These are phyloP conservation scores for Cladophialophora immunda DNA, from an alignment of 2,329 filamentous ascomycete species.

Conservation along the genomic window DNA sequence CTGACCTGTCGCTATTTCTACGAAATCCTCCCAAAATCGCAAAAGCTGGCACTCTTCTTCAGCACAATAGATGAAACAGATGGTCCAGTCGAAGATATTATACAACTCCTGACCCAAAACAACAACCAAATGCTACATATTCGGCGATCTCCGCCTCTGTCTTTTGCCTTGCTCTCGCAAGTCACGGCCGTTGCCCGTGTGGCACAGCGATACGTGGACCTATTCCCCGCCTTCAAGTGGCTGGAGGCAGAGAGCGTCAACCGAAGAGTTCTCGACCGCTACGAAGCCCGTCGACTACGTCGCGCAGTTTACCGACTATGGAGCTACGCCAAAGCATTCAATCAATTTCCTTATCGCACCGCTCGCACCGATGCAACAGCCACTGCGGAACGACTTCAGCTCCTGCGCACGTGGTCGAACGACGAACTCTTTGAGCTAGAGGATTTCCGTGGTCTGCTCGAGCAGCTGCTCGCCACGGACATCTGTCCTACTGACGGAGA, in stretches of 20 bases:
- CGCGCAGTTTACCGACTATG: slow-evolving; percentile 68
- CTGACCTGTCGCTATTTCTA: slow-evolving; percentile 64
- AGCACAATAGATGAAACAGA: slow-evolving; percentile 64
- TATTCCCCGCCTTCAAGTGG: slow-evolving; percentile 72
- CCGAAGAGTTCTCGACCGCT: slow-evolving; percentile 60
- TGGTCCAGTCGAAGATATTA: slow-evolving; percentile 66
- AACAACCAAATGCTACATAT: slow-evolving; percentile 66
- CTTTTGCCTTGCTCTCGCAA: slow-evolving; percentile 64
- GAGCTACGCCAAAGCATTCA: slow-evolving; percentile 68
- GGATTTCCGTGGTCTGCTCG: slow-evolving; percentile 64
- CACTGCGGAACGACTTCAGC: slow-evolving; percentile 61
- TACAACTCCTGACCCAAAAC: slow-evolving; percentile 69
- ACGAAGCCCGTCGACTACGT: slow-evolving; percentile 62
- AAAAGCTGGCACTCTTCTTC: slow-evolving; percentile 63
- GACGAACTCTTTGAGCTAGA: slow-evolving; percentile 66
- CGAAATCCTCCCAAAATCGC: slow-evolving; percentile 61
- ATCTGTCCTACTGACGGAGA: slow-evolving; percentile 68
- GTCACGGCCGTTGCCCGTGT: slow-evolving; percentile 63
- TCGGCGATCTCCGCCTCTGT: slow-evolving; percentile 61
- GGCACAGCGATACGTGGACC: slow-evolving; percentile 65
- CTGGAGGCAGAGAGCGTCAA: slow-evolving; percentile 62
- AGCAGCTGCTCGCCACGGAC: slow-evolving; percentile 64
- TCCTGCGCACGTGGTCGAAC: slow-evolving; percentile 67
- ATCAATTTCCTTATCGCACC: slow-evolving; percentile 61
- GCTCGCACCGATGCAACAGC: slow-evolving; percentile 57